A percentile compares a stretch with the other conserved stretches of the same genome.
phyloP scores from a whole-genome alignment of 1,284 basidiomycete species.

The Rhizopogon parksii region DNA sequence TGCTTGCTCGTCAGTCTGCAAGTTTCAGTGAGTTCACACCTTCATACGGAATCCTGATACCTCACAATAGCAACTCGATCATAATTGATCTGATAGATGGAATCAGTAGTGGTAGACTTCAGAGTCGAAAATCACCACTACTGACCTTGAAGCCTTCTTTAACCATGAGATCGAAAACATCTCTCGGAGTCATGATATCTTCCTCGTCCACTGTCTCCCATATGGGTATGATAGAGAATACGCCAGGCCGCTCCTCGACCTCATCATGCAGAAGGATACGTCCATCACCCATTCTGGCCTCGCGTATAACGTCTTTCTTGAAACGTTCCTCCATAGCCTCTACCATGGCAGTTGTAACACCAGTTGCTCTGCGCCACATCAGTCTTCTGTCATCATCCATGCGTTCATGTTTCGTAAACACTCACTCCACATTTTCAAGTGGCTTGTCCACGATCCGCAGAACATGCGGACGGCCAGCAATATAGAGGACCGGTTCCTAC shows the following conservation, averaged over 20 bases:
- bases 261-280: conserved; percentile 93
- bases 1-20: conserved; percentile 91
- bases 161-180: conserved; percentile 70
- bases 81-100: conserved; percentile 67
- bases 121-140: not conserved
- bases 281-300: conserved; percentile 69
- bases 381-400: not conserved
- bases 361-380: conserved; percentile 67
- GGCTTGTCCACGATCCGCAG: conserved; percentile 87
- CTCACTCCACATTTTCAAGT: conserved; percentile 88
- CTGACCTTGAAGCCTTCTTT: conserved; percentile 68
- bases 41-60: conserved; percentile 7
- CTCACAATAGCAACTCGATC: conserved; percentile 79
- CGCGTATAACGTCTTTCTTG: conserved; percentile 84
- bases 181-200: conserved; percentile 91
- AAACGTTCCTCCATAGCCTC: conserved; percentile 90
- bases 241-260: conserved; percentile 86
- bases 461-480: conserved; percentile 88
- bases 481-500: conserved; percentile 91
- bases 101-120: conserved; percentile 5
- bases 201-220: conserved; percentile 83
- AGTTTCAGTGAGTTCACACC: not conserved
- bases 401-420: conserved; percentile 5
- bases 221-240: conserved; percentile 80
- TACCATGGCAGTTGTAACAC: conserved; percentile 87